A percentile compares a stretch with the other conserved stretches of the same genome.
Conservation (phyloP, 129 eudicot genomes). For the Saposhnikovia divaricata region DNA sequence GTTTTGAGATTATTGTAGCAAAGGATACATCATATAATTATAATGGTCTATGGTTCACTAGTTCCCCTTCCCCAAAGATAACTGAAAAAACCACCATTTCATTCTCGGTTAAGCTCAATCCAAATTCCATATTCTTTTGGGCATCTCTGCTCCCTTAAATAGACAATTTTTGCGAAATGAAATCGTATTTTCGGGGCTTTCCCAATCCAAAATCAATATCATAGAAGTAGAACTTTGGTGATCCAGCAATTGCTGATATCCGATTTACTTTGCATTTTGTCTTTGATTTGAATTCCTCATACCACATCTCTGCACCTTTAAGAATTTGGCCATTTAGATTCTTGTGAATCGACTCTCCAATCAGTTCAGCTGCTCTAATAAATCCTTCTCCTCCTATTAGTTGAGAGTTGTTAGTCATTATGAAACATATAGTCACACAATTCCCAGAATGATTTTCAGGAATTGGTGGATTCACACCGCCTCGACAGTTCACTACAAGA, state of each 20-base stretch:
- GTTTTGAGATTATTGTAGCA: too few species aligned
- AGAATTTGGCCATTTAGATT: constrained; percentile 29
- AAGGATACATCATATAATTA: too few species aligned
- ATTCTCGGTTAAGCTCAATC: constrained; percentile 28
- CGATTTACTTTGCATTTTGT: constrained; percentile 1
- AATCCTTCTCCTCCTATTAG: constrained; percentile 38
- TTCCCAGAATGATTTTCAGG: too few species aligned
- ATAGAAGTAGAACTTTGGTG: constrained; percentile 39
- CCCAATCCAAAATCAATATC: constrained; percentile 59
- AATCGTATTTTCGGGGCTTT: constrained; percentile 34
- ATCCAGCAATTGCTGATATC: constrained; percentile 37
- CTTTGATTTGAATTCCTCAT: constrained; percentile 11
- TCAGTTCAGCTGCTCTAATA: constrained; percentile 20
- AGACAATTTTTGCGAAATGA: constrained; percentile 31
- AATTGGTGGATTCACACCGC: too few species aligned
- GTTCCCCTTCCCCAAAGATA: constrained; percentile 22
- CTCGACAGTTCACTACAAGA: too few species aligned
- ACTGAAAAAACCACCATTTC: constrained; percentile 36
- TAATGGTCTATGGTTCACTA: too few species aligned
- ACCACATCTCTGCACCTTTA: constrained; percentile 43
- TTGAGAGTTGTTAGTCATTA: constrained; percentile 11
- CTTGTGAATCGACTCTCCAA: constrained; percentile 29
- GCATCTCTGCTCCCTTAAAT: constrained; percentile 30
- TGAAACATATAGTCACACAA: background rate
- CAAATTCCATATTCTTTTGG: constrained; percentile 31